Evolutionary conservation across 1,284 basidiomycete species (phyloP), one percentile per base, ranked within the genome.

Genomic region (Boletus holoroseus): DNA sequence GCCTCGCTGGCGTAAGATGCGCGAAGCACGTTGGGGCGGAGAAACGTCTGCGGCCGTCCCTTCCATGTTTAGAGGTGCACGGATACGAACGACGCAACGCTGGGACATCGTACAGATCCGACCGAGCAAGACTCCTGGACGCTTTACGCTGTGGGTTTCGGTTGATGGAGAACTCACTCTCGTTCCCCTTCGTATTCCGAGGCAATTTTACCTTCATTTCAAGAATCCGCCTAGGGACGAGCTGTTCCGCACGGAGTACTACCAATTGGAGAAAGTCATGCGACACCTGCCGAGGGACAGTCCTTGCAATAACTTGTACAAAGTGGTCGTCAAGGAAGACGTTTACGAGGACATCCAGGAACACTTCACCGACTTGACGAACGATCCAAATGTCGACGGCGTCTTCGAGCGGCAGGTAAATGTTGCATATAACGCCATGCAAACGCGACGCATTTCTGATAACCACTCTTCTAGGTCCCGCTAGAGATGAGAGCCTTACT

Each of bases 101-200:
- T 98, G 96, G 95, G 95, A 99, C 60, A 76, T 99, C 45, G 76
- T 99, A 1, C 95, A 98, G 62, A 85, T 99, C 55, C 84, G 90
- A 18, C 79, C 83, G 0, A 88, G 83, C 45, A 77, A 78, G 47
- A 81, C 81, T 24, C 81, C 88, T 1, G 95, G 96, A 27, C 87
- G 93, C 39, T 98, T 88, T 69, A 81, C 82, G 13, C 71, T 99
- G 43, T 99, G 95, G 96, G 76, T 98, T 5, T 86, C 84, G 0
- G 82, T 94, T 41, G 89, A 94, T 46, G 79, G 82, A 7, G 85
- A 88, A 42, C 78, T 99, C 39, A 80, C 90, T 30, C 76, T 84
- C 12, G 77, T 96, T 30, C 84, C 88, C 8, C 74, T 99, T 16
- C 84, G 90, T 3, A 86, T 99, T 36, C 88, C 91, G 0, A 82